Evolutionary conservation across 306 rosid species (phyloP).

Genomic region (Neltuma alba): DNA sequence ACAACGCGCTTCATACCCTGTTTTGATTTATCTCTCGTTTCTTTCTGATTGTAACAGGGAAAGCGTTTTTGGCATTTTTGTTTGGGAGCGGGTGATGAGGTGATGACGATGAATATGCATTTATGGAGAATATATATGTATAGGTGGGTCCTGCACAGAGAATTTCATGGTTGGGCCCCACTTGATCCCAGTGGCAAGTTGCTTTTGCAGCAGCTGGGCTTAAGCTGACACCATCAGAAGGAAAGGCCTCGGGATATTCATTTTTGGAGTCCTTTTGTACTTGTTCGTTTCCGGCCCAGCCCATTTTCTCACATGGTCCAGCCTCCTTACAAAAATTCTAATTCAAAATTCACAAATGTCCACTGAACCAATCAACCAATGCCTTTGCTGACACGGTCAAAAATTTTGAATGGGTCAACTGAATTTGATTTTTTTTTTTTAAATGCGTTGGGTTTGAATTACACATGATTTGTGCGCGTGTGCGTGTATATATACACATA

Average conservation of each 20-base stretch:
- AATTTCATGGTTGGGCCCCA: constrained; percentile 39
- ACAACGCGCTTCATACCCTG: not conserved
- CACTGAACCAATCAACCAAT: no score
- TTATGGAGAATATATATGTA: not conserved
- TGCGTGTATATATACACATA: no score
- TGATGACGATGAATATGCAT: constrained; percentile 11
- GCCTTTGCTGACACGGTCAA: no score
- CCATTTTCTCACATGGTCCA: not conserved
- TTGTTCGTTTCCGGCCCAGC: not conserved
- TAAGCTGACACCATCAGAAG: constrained; percentile 36
- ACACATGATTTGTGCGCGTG: no score
- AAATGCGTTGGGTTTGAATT: no score
- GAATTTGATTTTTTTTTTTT: no score
- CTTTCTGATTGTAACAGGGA: not conserved
- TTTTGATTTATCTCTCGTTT: constrained; percentile 13
- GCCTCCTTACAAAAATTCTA: no score
- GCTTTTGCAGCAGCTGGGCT: constrained; percentile 61
- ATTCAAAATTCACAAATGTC: no score
- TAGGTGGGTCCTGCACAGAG: not conserved
- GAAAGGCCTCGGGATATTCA: not conserved
- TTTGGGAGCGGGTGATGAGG: constrained; percentile 8
- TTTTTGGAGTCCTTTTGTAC: not conserved
- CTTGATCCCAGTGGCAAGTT: constrained; percentile 63
- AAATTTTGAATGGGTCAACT: no score
- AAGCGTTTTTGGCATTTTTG: not conserved